Base-by-base conservation (phyloP, 176 grass and related monocot genomes). In the Tuctoria greenei region DNA sequence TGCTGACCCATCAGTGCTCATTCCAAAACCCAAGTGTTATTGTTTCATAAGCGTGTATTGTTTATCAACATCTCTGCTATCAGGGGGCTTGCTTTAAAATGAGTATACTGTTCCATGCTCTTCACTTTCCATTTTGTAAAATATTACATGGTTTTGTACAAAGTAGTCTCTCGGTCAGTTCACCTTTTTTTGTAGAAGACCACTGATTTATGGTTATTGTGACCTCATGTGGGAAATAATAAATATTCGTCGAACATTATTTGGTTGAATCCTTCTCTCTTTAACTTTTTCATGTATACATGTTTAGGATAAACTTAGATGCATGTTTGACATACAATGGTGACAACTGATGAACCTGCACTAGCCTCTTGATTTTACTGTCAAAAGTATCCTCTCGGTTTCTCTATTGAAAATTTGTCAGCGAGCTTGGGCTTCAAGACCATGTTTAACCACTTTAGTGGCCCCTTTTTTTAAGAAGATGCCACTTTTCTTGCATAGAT, bases 51-150 rank as follows among this genome's bases (percentile, higher is more conserved):
- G 64, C 44, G n/a, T 2, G 18, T 27, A 20, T 7, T 81, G 9
- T 68, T 68, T 75, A 75, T 72, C 57, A 13, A 39, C 72, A 76
- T 64, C 43, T 71, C 5, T 65, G 20, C 40, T 58, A 41, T n/a
- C n/a, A n/a, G n/a, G n/a, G n/a, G 44, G 11, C 47, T 67, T 67
- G 17, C 21, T 67, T 27, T 64, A 62, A 70, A 79, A 45, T 42
- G 66, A 36, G 61, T 16, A 15, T 21, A 57, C 61, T 61, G 23
- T 14, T 61, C 2, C 15, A 34, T 72, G n/a, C 26, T 64, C 71
- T 14, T 69, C 78, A 4, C 36, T 78, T 13, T 70, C 24, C 36
- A 2, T 23, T 34, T 24, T 64, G 4, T 23, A n/a, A 34, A 54
- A n/a, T n/a, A n/a, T n/a, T n/a, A n/a, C n/a, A n/a, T n/a, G n/a